A percentile compares a stretch with the other conserved stretches of the same genome.
phyloP scores from a whole-genome alignment of 306 rosid genomes.

The Delonix regia region DNA sequence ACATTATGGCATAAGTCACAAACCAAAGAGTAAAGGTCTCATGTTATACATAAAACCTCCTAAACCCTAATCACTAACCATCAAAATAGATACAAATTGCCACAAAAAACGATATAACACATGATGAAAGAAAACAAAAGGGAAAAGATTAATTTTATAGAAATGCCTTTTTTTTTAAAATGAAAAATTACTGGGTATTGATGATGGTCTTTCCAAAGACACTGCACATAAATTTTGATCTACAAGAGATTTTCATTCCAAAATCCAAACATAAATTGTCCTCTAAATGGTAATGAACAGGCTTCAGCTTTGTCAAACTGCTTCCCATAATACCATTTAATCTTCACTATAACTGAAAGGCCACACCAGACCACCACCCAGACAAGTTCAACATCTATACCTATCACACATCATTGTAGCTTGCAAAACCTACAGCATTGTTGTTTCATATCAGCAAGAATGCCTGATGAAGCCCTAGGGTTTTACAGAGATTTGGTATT shows the following conservation, averaged over 20 bases:
- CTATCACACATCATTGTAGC: not conserved
- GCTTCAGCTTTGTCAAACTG: not conserved
- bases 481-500: not conserved
- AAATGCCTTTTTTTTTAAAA: not conserved
- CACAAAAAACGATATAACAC: not conserved
- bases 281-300: not conserved
- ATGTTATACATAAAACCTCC: not conserved
- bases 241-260: not conserved
- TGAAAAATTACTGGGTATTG: not conserved
- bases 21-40: slow-evolving; percentile 9
- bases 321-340: not conserved
- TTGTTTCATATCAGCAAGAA: slow-evolving; percentile 6
- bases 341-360: not conserved
- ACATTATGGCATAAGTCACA: slow-evolving; percentile 3
- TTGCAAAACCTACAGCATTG: not conserved
- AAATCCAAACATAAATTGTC: not conserved
- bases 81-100: not conserved
- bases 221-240: slow-evolving; percentile 6
- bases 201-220: slow-evolving; percentile 5
- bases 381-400: not conserved
- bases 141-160: not conserved
- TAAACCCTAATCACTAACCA: not conserved
- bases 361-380: not conserved
- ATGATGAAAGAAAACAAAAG: slow-evolving; percentile 26
- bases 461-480: not conserved